A percentile compares a stretch with the other conserved stretches of the same genome.
Conservation (phyloP, 805 yeast species). For the Starmerella floris region DNA sequence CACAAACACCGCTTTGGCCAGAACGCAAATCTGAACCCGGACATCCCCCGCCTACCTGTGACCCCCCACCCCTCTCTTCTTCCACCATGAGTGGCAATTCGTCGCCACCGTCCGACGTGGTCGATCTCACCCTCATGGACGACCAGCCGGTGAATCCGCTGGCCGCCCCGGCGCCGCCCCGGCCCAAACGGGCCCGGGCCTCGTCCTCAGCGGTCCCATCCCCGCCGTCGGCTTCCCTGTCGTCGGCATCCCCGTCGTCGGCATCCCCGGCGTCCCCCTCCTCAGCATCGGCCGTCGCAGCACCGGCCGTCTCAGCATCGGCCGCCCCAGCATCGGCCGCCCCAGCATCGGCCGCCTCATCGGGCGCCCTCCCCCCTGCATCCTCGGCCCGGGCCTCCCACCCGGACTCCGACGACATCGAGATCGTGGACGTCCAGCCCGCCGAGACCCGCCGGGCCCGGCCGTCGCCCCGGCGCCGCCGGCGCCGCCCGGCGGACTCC, state of each 20-base stretch:
- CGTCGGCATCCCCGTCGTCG: not conserved
- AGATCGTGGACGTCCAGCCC: slow-evolving; percentile 1
- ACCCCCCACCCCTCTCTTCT: too few species aligned
- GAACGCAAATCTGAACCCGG: too few species aligned
- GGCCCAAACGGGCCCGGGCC: not conserved
- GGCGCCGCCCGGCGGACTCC: not conserved
- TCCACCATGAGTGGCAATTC: not conserved
- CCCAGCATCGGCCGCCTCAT: too few species aligned
- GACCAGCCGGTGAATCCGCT: slow-evolving; percentile 4
- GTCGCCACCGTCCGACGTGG: not conserved
- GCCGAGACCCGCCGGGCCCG: not conserved
- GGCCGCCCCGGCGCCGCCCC: not conserved
- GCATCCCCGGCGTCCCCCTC: not conserved
- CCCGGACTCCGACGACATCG: not conserved
- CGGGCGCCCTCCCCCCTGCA: too few species aligned
- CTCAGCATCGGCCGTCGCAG: too few species aligned
- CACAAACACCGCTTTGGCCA: too few species aligned
- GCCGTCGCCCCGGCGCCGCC: not conserved
- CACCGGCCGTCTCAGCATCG: too few species aligned
- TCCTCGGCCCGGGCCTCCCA: not conserved
- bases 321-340: too few species aligned
- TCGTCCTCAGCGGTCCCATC: not conserved
- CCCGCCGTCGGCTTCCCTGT: not conserved
- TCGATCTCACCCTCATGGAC: slow-evolving; percentile 4
- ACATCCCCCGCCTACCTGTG: too few species aligned